Base-by-base conservation (phyloP, 2,329 filamentous ascomycete genomes). In the Chaetomiaceae sp. region DNA sequence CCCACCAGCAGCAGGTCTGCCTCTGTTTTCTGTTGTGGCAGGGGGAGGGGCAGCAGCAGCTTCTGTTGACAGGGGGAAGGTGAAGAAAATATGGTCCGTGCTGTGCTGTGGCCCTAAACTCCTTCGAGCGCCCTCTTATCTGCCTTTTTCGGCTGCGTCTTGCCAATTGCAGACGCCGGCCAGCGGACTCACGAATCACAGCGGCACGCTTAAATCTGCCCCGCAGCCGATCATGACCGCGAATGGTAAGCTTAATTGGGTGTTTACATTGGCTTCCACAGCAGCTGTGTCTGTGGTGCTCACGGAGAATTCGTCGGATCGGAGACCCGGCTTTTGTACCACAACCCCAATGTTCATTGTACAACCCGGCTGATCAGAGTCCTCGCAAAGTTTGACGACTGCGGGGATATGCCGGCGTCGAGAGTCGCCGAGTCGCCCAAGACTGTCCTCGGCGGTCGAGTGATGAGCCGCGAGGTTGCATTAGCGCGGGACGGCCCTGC, bases 401-500 rank as follows among this genome's bases (percentile, higher is more conserved):
- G n/a, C n/a, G n/a, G n/a, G n/a, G n/a, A n/a, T n/a, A n/a, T n/a
- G n/a, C n/a, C n/a, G n/a, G n/a, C n/a, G n/a, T n/a, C n/a, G n/a
- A n/a, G n/a, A n/a, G n/a, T n/a, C n/a, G n/a, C n/a, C n/a, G n/a
- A n/a, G n/a, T n/a, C n/a, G n/a, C n/a, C n/a, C n/a, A n/a, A n/a
- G n/a, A n/a, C n/a, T n/a, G n/a, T n/a, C n/a, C n/a, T n/a, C n/a
- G n/a, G n/a, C n/a, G n/a, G n/a, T n/a, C n/a, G n/a, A 24, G 22
- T 9, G 22, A 24, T 9, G 42, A 42, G 40, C 42, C 48, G 26
- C 39, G 46, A 33, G 26, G 45, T 44, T 55, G 54, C 55, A 57
- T 56, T 57, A 56, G 55, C 38, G 50, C 43, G 40, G 42, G 26
- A 46, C 47, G 40, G 39, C 7, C 36, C 24, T 49, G 51, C 53